These are phyloP conservation scores for Ostreobium quekettii DNA, from an alignment of 139 green algal genomes.

Conservation along the genomic window DNA sequence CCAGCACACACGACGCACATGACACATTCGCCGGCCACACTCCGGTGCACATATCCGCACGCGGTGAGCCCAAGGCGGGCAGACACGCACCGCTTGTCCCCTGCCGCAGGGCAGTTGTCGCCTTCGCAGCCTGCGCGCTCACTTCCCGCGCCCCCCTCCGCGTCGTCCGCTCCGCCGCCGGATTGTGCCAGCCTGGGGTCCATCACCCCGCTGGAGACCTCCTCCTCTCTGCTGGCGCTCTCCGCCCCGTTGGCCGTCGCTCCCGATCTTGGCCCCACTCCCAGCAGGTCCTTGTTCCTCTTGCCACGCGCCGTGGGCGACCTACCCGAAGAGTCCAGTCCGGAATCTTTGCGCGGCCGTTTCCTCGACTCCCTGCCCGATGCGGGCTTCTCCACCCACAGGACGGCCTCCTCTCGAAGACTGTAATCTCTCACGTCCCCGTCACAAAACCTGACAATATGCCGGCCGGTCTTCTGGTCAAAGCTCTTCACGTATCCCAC, in stretches of 20 bases:
- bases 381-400: slow-evolving; percentile 4
- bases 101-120: too few species aligned
- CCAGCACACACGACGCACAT: too few species aligned
- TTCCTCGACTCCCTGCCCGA: neutral
- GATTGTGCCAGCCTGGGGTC: neutral
- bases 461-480: slow-evolving; percentile 6
- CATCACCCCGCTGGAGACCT: too few species aligned
- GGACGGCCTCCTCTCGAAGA: neutral
- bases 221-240: too few species aligned
- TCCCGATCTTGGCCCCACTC: neutral
- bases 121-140: too few species aligned
- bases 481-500: neutral
- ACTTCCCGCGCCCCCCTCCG: too few species aligned
- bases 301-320: neutral
- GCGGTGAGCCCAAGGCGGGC: too few species aligned
- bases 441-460: slow-evolving; percentile 9
- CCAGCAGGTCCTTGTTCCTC: neutral
- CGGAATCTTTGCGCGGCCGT: neutral
- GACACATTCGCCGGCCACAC: too few species aligned
- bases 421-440: neutral
- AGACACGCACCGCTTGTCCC: too few species aligned
- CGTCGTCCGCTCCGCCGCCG: neutral
- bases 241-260: neutral
- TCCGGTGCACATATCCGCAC: too few species aligned
- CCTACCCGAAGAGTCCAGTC: neutral